Base-by-base conservation (phyloP, 1,139 yeast species). In the Trichomonascaceae sp. region DNA sequence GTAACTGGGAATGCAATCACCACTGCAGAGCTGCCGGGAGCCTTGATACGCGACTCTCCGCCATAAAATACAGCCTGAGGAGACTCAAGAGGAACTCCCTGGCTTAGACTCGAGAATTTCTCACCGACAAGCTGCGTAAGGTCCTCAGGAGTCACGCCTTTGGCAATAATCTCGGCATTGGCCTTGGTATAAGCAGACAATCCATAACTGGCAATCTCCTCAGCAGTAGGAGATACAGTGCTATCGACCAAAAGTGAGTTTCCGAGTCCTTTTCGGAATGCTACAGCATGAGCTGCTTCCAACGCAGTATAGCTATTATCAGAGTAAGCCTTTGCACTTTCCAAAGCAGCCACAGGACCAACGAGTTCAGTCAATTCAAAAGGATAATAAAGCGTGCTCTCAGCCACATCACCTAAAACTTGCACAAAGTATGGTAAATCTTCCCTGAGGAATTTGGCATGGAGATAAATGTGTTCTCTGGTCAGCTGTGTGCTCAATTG, bases 351-450 rank as follows among this genome's bases (percentile, higher is more conserved):
- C 57, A 82, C 82, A 61, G 98, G 98, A 58, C 82, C 73, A 45
- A 88, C 96, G 61, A 82, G 77, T 79, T 93, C 99, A 53, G 73
- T 72, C 60, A 86, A 78, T 77, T 91, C 96, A 74, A 88, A 90
- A 55, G 64, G 61, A 60, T 86, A 85, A 81, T 78, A 90, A 50
- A 85, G 74, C 55, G 96, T 81, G 71, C 81, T 79, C 66, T 85
- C 74, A 61, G 90, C 75, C 54, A 87, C 87, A 66, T 85, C 86
- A 65, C 88, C 93, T 58, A 95, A 77, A 49, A 90, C 87, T 67
- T 87, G 88, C 59, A 91, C 96, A 71, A 83, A 93, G 80, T 83
- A 93, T 61, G 98, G 98, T 68, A 95, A 82, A 64, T 86, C 88
- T 73, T 87, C 87, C 71, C 85, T 84, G 73, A 93, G 81, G 77